Conservation (phyloP, 441 rosid species). For the Omphalea diandra region DNA sequence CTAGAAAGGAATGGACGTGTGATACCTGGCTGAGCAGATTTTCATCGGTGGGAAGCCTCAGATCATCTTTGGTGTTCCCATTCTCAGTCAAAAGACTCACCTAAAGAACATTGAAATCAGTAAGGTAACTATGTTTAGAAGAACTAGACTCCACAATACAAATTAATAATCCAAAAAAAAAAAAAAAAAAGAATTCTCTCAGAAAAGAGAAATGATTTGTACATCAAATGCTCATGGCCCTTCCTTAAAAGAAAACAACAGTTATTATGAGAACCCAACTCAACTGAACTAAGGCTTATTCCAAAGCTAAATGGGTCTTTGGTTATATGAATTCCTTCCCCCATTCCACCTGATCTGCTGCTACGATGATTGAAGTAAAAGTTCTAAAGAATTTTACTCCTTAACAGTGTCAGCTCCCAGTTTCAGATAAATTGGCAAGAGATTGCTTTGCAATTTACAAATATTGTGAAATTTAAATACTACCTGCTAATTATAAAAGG, state of each 20-base stretch:
- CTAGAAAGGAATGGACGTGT: background rate
- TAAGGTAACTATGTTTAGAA: background rate
- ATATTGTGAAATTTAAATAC: background rate
- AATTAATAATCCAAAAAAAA: background rate
- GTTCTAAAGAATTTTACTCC: too few species aligned
- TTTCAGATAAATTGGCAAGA: background rate
- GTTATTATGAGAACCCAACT: background rate
- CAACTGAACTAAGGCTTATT: background rate
- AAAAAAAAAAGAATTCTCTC: background rate
- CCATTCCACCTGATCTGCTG: background rate
- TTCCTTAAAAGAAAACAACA: background rate
- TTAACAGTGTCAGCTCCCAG: background rate
- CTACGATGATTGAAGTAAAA: background rate
- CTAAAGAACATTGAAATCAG: conserved; percentile 29
- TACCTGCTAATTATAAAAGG: background rate
- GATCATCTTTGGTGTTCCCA: conserved; percentile 89
- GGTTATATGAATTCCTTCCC: background rate
- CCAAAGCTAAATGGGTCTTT: background rate
- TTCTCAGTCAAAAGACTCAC: conserved; percentile 84
- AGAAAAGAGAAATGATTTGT: too few species aligned
- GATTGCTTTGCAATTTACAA: background rate
- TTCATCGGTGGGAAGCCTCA: conserved; percentile 87
- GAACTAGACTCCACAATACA: background rate
- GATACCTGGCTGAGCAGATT: conserved; percentile 61
- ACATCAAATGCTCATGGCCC: background rate